Base-by-base conservation (phyloP, 352 stramenopile species). In the Saprolegnia parasitica region DNA sequence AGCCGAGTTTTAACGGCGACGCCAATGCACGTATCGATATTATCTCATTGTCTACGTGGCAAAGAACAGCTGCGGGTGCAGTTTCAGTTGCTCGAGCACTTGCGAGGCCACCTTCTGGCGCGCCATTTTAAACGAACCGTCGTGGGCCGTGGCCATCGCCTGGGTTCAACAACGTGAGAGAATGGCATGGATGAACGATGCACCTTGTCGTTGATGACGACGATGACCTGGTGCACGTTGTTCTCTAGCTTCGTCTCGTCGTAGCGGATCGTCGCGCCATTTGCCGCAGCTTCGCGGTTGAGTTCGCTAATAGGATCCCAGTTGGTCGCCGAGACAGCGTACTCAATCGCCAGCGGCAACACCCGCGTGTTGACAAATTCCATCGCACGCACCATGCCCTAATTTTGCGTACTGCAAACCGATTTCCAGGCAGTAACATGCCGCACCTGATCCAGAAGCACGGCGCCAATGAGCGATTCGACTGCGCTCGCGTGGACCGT, bases 401-500 rank as follows among this genome's bases (percentile, higher is more conserved):
- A 39, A n/a, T n/a, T n/a, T n/a, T n/a, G n/a, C n/a, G n/a, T n/a
- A n/a, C n/a, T n/a, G n/a, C n/a, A n/a, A n/a, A n/a, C n/a, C n/a
- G n/a, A n/a, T n/a, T n/a, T 37, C 18, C 23, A 58, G 16, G 50
- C 21, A 24, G n/a, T n/a, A n/a, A n/a, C n/a, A n/a, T n/a, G n/a
- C n/a, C 0, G 11, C 62, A 70, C 63, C 63, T 70, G 63, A 20
- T 70, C 63, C 3, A 70, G 40, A 35, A 61, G 18, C 13, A 70
- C 63, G 23, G 63, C 63, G 16, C 63, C 63, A 16, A 70, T 57
- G 1, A 70, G 37, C n/a, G 84, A 75, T 57, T 95, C 84, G 18
- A 95, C 72, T 0, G 83, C 84, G 11, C 85, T 86, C 0, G 86
- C 83, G 45, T 91, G 80, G 72, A 95, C 90, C 0, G 86, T 95